Base-by-base conservation (phyloP, 306 rosid species). In the Herpetospermum pedunculosum region DNA sequence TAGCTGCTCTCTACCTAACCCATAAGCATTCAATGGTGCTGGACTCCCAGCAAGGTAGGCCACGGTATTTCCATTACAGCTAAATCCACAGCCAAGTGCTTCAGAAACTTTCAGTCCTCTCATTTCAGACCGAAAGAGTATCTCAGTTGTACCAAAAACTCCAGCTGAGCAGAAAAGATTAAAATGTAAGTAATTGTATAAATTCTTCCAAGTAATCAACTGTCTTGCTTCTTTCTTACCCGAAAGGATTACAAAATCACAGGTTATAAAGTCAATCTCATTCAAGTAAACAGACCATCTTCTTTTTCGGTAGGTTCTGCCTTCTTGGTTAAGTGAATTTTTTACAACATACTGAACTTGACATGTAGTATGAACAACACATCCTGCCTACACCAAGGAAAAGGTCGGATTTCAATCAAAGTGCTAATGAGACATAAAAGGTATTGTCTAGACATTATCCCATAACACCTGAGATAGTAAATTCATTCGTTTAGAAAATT, bases 211-310 rank as follows among this genome's bases (percentile, higher is more conserved):
- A 34, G 46, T 12, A 49, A 72, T 49, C 32, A 32, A 72, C 4
- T 48, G 28, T 6, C 25, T 40, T n/a, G 26, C 68, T n/a, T 18
- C 75, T 38, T 46, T 60, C 70, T 29, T 57, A 81, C 84, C 84
- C 19, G 84, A 81, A 55, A 81, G 73, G 73, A 77, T 59, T 32
- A 81, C 76, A n/a, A 73, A 81, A 74, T 81, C 84, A 73, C 57
- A 64, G 62, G 78, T 58, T 23, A 81, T 53, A 40, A n/a, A 77
- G 48, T 81, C 81, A 48, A 68, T 77, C 79, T 81, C 84, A 57
- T 81, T 77, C 41, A 81, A 65, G 81, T 67, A 81, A 58, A 81
- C 78, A 11, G n/a, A 62, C 84, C 84, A 81, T 81, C 81, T 81
- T 74, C 78, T 77, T 57, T 47, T 77, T 15, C 44, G 75, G 37